Percentiles rank a stretch among this genome's conserved stretches.
These are phyloP conservation scores for Gracilaria domingensis DNA, from an alignment of 23 red algal genomes.

Conservation along the genomic window DNA sequence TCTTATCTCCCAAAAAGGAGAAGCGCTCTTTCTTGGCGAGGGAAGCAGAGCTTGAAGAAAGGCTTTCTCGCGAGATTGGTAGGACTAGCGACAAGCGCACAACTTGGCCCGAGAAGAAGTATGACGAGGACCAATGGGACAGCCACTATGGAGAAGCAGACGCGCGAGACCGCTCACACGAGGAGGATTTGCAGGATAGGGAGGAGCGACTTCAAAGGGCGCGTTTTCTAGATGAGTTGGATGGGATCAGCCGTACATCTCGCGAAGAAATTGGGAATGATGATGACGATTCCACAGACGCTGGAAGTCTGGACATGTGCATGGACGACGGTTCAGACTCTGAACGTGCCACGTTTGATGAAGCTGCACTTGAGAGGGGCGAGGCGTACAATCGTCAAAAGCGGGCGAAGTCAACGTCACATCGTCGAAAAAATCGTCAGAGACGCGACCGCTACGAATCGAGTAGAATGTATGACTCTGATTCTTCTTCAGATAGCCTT, in stretches of 20 bases:
- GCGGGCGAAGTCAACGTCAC: neutral
- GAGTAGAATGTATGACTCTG: constrained; percentile 4
- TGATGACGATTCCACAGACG: constrained; percentile 31
- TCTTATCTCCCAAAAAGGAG: constrained; percentile 2
- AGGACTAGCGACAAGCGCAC: neutral
- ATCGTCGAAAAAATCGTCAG: neutral
- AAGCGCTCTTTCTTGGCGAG: neutral
- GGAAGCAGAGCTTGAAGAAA: neutral
- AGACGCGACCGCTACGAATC: constrained; percentile 18
- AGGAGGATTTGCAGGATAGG: neutral
- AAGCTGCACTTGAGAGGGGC: constrained; percentile 20
- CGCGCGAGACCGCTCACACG: neutral
- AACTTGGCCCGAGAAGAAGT: neutral
- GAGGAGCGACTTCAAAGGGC: neutral
- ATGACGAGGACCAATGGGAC: constrained; percentile 3
- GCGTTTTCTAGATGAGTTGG: constrained; percentile 24
- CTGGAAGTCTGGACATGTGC: constrained; percentile 25
- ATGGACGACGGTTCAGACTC: constrained; percentile 54
- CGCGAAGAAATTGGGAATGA: neutral
- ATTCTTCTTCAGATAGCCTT: constrained; percentile 34
- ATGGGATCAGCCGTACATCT: constrained; percentile 9
- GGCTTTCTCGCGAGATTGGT: neutral
- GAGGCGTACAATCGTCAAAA: constrained; percentile 7
- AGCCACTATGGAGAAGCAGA: neutral
- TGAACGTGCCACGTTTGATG: constrained; percentile 55